Evolutionary conservation across 331 rosid genomes (phyloP), one percentile per base, ranked within the genome.

Genomic region (Erythrophleum ivorense): DNA sequence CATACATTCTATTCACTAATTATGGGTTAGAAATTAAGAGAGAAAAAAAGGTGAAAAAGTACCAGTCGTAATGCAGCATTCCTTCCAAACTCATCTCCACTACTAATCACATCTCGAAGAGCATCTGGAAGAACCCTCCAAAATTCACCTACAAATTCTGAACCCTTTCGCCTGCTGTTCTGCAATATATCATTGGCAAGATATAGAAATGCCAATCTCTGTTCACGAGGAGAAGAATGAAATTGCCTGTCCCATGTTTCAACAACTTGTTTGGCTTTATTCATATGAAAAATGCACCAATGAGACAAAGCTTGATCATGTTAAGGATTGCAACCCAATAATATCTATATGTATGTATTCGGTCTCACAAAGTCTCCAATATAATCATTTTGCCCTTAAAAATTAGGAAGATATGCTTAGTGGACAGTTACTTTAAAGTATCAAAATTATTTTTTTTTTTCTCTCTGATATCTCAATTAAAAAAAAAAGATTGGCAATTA

Each of bases 251-350:
- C 97, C 99, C 99, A 96, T 9, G 98, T 94, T 89, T 96, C 99
- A 58, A 96, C 99, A 77, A 96, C 99, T 88, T 88, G 99, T 84
- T 89, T 94, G 77, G 99, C 97, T 88, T 96, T 96, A 76, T 94
- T 94, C 99, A 96, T 96, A 83, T 96, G 99, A 89, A 96, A 96
- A 82, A 96, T 96, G 85, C 99, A 96, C 99, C 99, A 96, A 85
- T 96, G 99, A n/a, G 99, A 96, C 86, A 96, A 84, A 88, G 99
- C 99, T 96, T n/a, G 60, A 85, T 68, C 40, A 41, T 77, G 83
- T 96, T 88, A 94, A 94, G 99, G 97, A 90, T 79, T 46, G 63
- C 81, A 80, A 74, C 43, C 62, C 40, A 66, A 69, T 8, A 21
- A 14, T 45, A 14, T 34, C 21, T 64, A 10, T 9, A 4, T 43